A percentile compares a stretch with the other conserved stretches of the same genome.
These are phyloP conservation scores for Cryomyces minteri DNA, from an alignment of 495 filamentous ascomycete species.

Conservation along the genomic window DNA sequence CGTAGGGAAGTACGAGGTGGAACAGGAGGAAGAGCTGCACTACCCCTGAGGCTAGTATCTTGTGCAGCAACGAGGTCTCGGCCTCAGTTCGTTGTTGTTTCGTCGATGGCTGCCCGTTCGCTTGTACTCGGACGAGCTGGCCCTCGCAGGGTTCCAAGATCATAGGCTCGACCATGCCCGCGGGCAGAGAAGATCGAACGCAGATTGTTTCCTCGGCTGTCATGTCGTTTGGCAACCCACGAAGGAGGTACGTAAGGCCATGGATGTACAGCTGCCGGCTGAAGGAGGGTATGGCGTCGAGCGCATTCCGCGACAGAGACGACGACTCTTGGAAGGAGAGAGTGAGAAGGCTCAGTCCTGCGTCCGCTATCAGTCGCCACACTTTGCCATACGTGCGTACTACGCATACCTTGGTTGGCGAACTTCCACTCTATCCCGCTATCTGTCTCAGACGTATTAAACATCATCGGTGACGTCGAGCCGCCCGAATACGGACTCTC, in stretches of 20 bases:
- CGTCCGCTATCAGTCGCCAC: neutral
- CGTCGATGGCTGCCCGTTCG: neutral
- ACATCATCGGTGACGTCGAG: conserved; percentile 1
- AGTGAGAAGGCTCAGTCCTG: conserved; percentile 22
- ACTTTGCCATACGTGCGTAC: neutral
- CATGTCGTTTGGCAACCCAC: conserved; percentile 42
- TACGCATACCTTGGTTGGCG: conserved; percentile 23
- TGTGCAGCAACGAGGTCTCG: conserved; percentile 37
- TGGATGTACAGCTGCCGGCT: conserved; percentile 50
- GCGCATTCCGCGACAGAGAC: conserved; percentile 5
- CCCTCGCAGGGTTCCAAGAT: conserved; percentile 1
- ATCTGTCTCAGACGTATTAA: conserved; percentile 9
- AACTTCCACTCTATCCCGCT: conserved; percentile 28
- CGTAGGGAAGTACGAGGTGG: conserved; percentile 38
- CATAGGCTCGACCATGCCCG: conserved; percentile 3
- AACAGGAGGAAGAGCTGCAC: conserved; percentile 36
- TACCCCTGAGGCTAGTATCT: conserved; percentile 33
- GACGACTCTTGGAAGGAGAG: conserved; percentile 20
- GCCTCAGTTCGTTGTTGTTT: neutral
- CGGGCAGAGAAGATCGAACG: conserved; percentile 28
- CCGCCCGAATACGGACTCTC: conserved; percentile 1
- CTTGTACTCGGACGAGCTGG: conserved; percentile 4
- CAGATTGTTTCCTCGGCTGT: conserved; percentile 26
- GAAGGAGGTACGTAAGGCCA: conserved; percentile 44
- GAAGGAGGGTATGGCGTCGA: conserved; percentile 18